These are phyloP conservation scores for Rhinocladiella mackenziei DNA, from an alignment of 2,329 filamentous ascomycete genomes.

Conservation along the genomic window DNA sequence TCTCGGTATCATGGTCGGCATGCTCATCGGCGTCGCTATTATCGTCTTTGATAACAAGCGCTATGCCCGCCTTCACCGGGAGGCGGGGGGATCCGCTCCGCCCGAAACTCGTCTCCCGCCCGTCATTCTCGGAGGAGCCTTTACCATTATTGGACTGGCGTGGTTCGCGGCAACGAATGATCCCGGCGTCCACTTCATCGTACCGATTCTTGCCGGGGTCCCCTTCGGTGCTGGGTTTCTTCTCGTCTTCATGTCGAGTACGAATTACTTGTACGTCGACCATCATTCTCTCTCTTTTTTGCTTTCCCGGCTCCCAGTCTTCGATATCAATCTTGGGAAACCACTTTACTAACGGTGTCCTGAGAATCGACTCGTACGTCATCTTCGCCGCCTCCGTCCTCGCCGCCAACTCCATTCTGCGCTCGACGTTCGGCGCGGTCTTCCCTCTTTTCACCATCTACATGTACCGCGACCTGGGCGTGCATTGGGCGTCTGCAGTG, in stretches of 20 bases:
- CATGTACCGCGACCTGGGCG: constrained; percentile 44
- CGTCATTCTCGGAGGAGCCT: constrained; percentile 47
- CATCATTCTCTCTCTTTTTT: too few species aligned
- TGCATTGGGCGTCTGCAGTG: constrained; percentile 47
- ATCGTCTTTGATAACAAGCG: constrained; percentile 41
- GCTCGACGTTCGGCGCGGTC: constrained; percentile 45
- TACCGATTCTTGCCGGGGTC: constrained; percentile 35
- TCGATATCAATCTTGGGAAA: too few species aligned
- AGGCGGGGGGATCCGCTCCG: constrained; percentile 19
- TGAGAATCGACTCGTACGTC: constrained; percentile 39
- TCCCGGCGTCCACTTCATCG: constrained; percentile 37
- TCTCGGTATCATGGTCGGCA: constrained; percentile 57
- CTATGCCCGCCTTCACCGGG: constrained; percentile 9
- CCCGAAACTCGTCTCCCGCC: constrained; percentile 52
- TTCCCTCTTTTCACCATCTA: constrained; percentile 48
- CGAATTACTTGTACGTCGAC: constrained; percentile 37
- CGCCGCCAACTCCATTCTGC: constrained; percentile 45
- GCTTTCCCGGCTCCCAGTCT: not conserved
- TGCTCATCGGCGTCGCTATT: constrained; percentile 38
- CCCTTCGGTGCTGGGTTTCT: constrained; percentile 41
- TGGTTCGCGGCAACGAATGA: constrained; percentile 59
- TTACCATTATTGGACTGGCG: constrained; percentile 55
- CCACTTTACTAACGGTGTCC: not conserved
- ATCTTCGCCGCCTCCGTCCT: constrained; percentile 42
- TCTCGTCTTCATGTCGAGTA: constrained; percentile 38